A percentile compares a stretch with the other conserved stretches of the same genome.
Conservation (phyloP, 441 rosid species). For the Arabidopsis lyrata region DNA sequence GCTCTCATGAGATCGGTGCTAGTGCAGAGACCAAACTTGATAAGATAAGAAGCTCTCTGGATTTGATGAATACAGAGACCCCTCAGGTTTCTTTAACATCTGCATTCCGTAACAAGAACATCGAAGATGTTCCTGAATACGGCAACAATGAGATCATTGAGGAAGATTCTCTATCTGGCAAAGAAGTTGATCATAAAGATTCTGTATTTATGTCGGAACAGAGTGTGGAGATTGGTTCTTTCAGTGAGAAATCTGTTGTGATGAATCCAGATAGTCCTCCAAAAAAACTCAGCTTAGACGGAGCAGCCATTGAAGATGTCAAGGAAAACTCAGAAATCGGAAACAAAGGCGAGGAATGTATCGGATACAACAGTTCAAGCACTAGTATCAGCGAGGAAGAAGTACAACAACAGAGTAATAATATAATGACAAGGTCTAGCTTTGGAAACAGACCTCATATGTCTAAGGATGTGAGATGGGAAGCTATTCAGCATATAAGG, state of each 20-base stretch:
- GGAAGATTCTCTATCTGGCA: slow-evolving; percentile 36
- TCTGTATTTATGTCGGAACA: slow-evolving; percentile 38
- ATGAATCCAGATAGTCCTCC: slow-evolving; percentile 54
- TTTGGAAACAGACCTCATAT: slow-evolving; percentile 95
- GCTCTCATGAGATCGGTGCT: slow-evolving; percentile 50
- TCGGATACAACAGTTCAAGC: slow-evolving; percentile 79
- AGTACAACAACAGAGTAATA: slow-evolving; percentile 47
- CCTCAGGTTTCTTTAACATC: slow-evolving; percentile 20
- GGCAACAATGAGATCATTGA: slow-evolving; percentile 28
- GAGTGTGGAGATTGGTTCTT: slow-evolving; percentile 48
- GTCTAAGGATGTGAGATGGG: slow-evolving; percentile 94
- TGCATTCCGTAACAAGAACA: slow-evolving; percentile 3
- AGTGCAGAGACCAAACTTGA: slow-evolving; percentile 53
- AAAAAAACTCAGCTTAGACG: slow-evolving; percentile 45
- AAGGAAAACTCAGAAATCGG: slow-evolving; percentile 49
- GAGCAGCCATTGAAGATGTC: slow-evolving; percentile 45
- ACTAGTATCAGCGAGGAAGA: slow-evolving; percentile 89
- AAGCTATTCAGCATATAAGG: slow-evolving; percentile 74
- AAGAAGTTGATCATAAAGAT: slow-evolving; percentile 36
- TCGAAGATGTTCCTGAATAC: slow-evolving; percentile 1
- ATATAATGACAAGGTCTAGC: slow-evolving; percentile 71
- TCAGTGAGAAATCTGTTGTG: slow-evolving; percentile 48
- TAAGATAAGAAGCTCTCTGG: slow-evolving; percentile 37
- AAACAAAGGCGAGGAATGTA: slow-evolving; percentile 77
- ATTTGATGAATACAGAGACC: slow-evolving; percentile 31